A percentile compares a stretch with the other conserved stretches of the same genome.
Conservation (phyloP, 2,329 filamentous ascomycete species). For the Pseudopithomyces chartarum region DNA sequence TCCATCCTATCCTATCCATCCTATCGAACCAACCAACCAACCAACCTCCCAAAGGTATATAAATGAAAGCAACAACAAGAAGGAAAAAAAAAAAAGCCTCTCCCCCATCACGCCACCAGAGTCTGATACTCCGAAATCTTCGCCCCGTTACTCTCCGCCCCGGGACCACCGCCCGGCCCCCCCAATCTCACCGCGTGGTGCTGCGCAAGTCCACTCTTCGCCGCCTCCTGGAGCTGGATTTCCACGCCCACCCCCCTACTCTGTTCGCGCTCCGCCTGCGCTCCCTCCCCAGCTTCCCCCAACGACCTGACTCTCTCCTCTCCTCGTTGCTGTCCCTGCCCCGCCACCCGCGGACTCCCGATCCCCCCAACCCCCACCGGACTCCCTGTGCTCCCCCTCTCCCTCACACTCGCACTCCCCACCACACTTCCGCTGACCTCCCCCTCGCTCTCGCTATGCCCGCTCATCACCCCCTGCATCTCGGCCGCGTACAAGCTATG, state of each 20-base stretch:
- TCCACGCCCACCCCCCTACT: constrained; percentile 29
- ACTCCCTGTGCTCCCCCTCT: constrained; percentile 36
- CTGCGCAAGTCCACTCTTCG: constrained; percentile 40
- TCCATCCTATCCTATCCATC: not conserved
- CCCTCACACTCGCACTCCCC: constrained; percentile 25
- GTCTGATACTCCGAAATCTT: constrained; percentile 26
- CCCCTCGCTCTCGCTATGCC: constrained; percentile 38
- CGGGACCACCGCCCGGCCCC: not conserved
- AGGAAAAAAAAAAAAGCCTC: no score
- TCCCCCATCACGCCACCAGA: constrained; percentile 27
- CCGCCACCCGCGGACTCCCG: constrained; percentile 30
- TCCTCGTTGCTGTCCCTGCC: not conserved
- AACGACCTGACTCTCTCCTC: no score
- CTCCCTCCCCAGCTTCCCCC: no score
- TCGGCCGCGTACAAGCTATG: constrained; percentile 30
- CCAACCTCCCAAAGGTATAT: no score
- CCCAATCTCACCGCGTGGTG: constrained; percentile 32
- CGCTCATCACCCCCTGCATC: constrained; percentile 24
- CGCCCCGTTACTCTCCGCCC: constrained; percentile 17
- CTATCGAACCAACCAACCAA: no score
- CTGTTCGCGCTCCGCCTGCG: constrained; percentile 22
- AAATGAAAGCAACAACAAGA: not conserved
- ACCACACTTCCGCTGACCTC: not conserved
- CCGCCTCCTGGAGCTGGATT: constrained; percentile 40
- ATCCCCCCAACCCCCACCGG: constrained; percentile 31